phyloP scores from a whole-genome alignment of 768 basidiomycete species.

The Calocera viscosa region DNA sequence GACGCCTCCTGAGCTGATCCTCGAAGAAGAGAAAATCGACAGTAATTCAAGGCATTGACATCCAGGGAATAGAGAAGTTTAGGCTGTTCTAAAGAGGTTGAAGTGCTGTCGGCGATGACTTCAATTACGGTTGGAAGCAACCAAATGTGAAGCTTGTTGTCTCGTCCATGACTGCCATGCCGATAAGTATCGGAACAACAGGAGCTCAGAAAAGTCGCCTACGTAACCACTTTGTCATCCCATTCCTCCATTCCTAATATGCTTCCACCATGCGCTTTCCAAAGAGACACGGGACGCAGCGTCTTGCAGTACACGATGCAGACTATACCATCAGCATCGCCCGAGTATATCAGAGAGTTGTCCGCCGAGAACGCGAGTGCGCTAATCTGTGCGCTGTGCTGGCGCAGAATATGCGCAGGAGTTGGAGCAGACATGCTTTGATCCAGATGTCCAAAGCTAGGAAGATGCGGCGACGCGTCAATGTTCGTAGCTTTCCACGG shows the following conservation, averaged over 20 bases:
- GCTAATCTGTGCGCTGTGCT: constrained; percentile 53
- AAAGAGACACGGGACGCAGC: constrained; percentile 57
- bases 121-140: constrained; percentile 36
- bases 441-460: neutral
- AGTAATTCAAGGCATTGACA: constrained; percentile 89
- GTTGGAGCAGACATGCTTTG: constrained; percentile 19
- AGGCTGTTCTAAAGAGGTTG: constrained; percentile 40
- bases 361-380: constrained; percentile 51
- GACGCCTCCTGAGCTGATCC: constrained; percentile 14
- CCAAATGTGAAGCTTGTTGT: constrained; percentile 79
- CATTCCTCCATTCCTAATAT: constrained; percentile 72
- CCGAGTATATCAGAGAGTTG: constrained; percentile 76
- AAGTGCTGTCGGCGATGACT: constrained; percentile 39
- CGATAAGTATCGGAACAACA: neutral
- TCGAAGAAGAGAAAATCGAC: constrained; percentile 64
- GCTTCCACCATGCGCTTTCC: constrained; percentile 68
- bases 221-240: constrained; percentile 61
- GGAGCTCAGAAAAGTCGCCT: constrained; percentile 25
- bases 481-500: too few species aligned
- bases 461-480: too few species aligned
- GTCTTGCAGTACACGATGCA: constrained; percentile 62
- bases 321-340: constrained; percentile 67
- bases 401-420: constrained; percentile 64
- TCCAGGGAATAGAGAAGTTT: constrained; percentile 56
- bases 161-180: constrained; percentile 56